Evolutionary conservation across 2,329 filamentous ascomycete species (phyloP), one percentile per base, ranked within the genome.

Genomic region (Camillea tinctor): DNA sequence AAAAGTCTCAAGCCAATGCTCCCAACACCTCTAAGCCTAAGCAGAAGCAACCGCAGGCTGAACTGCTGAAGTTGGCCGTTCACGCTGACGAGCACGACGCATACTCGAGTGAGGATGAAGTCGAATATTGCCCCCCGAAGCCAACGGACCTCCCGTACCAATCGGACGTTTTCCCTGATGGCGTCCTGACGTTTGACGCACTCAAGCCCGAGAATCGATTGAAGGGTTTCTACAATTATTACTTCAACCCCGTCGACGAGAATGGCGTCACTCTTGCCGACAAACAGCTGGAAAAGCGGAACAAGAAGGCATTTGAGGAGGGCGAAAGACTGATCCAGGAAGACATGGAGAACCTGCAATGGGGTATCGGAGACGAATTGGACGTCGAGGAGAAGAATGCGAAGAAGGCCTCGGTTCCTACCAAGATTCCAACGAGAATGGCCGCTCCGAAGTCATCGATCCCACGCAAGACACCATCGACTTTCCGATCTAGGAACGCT

Each of bases 61-160:
- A 82, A 22, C 73, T 79, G 8, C 79, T 87, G 63, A 89, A 89
- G 72, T 76, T 92, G 52, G 83, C 88, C 55, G 79, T 87, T 48
- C 86, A 88, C 58, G 80, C 81, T 4, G 84, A 88, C 55, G 75
- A 77, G 48, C 73, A 72, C 24, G 81, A 79, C 55, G 70, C 72
- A 2, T 30, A 9, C 13, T 68, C 77, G 15, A 78, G 83, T 23
- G 86, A 91, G 51, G 87, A 88, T 23, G 93, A 97, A 57, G 86
- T 94, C 61, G 95, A 98, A 79, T 97, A 96, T 74, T 93, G 92
- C 73, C 92, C 94, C 5, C 92, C 92, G 0, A 88, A 81, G 61
- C 84, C 88, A 1, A 83, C 83, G 66, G 82, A 86, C n/a, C 77
- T 86, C 11, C 84, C 85, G 0, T 91, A 91, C 69, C 81, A 89